Percentiles rank a stretch among this genome's conserved stretches.
phyloP scores from a whole-genome alignment of 169 alveolate genomes.

The Ichthyophthirius multifiliis region DNA sequence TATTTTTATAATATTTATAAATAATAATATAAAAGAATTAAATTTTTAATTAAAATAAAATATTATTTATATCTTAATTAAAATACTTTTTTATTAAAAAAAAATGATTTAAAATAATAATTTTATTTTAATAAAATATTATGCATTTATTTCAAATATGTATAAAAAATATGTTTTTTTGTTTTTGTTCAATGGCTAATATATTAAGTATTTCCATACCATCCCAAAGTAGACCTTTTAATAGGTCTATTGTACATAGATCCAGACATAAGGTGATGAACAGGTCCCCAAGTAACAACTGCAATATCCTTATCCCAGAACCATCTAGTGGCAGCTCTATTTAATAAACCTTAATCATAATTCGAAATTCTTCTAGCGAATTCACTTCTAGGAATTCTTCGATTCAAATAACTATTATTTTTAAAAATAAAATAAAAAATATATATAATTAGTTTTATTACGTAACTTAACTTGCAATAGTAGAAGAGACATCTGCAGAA shows the following conservation, averaged over 20 bases:
- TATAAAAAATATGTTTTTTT: too few relatives aligned
- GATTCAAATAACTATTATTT: conserved; percentile 14
- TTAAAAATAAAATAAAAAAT: conserved; percentile 4
- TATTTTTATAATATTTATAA: too few relatives aligned
- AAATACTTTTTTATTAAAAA: too few relatives aligned
- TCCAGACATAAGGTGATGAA: conserved; percentile 11
- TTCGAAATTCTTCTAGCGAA: conserved; percentile 61
- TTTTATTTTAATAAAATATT: too few relatives aligned
- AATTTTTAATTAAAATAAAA: too few relatives aligned
- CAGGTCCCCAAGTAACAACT: conserved; percentile 42
- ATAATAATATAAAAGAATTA: too few relatives aligned
- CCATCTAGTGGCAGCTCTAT: conserved; percentile 49
- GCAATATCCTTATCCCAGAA: conserved; percentile 57
- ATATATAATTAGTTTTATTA: not conserved
- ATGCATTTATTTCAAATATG: too few relatives aligned
- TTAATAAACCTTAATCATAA: conserved; percentile 37
- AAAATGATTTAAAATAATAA: too few relatives aligned
- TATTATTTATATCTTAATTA: too few relatives aligned
- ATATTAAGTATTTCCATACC: conserved; percentile 29
- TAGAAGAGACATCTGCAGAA: conserved; percentile 38
- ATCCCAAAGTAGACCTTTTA: conserved; percentile 42
- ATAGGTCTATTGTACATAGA: conserved; percentile 40
- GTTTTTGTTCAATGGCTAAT: too few relatives aligned
- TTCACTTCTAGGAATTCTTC: conserved; percentile 71
- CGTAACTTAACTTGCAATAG: conserved; percentile 33